phyloP scores from a whole-genome alignment of 225 moss, liverwort and hornwort genomes.

The Physcomitrellopsis africana region DNA sequence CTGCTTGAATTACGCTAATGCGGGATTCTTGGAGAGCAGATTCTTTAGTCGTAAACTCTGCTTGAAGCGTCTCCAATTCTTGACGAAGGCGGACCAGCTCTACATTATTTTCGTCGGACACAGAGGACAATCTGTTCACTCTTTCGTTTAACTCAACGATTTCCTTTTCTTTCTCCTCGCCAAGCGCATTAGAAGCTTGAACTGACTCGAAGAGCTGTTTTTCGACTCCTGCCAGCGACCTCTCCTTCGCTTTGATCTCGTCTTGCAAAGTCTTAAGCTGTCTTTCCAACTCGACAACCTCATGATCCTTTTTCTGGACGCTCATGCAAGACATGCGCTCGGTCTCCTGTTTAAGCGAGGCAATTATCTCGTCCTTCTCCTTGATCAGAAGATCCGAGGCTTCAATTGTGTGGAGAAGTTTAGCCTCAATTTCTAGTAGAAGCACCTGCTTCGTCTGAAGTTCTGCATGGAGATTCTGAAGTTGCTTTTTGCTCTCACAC shows the following conservation, averaged over 20 bases:
- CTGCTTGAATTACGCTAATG: background rate
- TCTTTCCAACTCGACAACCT: slow-evolving; percentile 38
- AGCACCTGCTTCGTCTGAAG: slow-evolving; percentile 36
- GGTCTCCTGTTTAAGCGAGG: slow-evolving; percentile 44
- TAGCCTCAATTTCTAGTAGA: slow-evolving; percentile 25
- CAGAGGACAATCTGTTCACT: slow-evolving; percentile 30
- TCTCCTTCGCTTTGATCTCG: slow-evolving; percentile 43
- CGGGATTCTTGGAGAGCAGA: background rate
- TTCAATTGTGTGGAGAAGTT: slow-evolving; percentile 12
- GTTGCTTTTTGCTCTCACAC: slow-evolving; percentile 35
- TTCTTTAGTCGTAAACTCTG: background rate
- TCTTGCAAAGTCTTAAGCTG: slow-evolving; percentile 37
- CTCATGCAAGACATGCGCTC: slow-evolving; percentile 56
- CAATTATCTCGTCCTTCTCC: slow-evolving; percentile 48
- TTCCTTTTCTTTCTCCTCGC: slow-evolving; percentile 45
- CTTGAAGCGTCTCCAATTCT: slow-evolving; percentile 34
- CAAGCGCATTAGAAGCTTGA: slow-evolving; percentile 23
- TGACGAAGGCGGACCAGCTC: slow-evolving; percentile 36
- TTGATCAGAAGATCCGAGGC: slow-evolving; percentile 28
- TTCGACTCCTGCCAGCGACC: slow-evolving; percentile 37
- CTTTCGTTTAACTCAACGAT: slow-evolving; percentile 42
- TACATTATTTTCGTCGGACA: slow-evolving; percentile 32
- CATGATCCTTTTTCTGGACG: slow-evolving; percentile 44
- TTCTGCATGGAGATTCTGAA: slow-evolving; percentile 25
- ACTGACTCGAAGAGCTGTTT: slow-evolving; percentile 38